Percentiles rank a stretch among this genome's conserved stretches.
phyloP scores from a whole-genome alignment of 2,329 filamentous ascomycete genomes.

The Neoscytalidium dimidiatum region DNA sequence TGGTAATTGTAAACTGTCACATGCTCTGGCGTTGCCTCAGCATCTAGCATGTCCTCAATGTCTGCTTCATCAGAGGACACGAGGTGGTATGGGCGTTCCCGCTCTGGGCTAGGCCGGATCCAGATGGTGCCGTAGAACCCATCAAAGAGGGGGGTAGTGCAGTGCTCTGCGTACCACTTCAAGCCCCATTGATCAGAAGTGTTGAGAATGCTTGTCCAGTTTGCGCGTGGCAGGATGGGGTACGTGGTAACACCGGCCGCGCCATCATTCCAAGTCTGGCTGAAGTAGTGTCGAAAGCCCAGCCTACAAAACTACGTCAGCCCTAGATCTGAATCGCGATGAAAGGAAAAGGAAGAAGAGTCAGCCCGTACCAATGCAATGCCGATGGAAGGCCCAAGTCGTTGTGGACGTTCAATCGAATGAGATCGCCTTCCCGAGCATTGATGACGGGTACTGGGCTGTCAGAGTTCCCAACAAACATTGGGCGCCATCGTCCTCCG shows the following conservation, averaged over 20 bases:
- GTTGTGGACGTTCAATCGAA: constrained; percentile 1
- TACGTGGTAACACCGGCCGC: background rate
- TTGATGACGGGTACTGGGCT: background rate
- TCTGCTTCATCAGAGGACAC: background rate
- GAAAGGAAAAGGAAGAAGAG: background rate
- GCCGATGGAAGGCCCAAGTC: background rate
- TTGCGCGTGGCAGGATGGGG: background rate
- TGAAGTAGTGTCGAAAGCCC: background rate
- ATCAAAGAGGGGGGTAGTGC: background rate
- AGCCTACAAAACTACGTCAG: background rate
- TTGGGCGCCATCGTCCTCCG: constrained; percentile 6
- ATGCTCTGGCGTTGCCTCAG: background rate
- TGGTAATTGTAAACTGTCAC: background rate
- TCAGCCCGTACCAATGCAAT: background rate
- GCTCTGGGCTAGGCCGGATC: background rate
- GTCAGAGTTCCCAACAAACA: constrained; percentile 10
- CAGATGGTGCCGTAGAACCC: background rate
- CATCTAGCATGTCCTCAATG: background rate
- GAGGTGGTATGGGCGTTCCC: background rate
- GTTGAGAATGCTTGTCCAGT: background rate
- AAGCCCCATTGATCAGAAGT: background rate
- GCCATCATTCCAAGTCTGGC: background rate
- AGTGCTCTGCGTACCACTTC: background rate
- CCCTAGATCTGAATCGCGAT: background rate
- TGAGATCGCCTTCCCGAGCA: background rate